Conservation (phyloP, 257 asterid genomes). For the Leonotis leonurus region DNA sequence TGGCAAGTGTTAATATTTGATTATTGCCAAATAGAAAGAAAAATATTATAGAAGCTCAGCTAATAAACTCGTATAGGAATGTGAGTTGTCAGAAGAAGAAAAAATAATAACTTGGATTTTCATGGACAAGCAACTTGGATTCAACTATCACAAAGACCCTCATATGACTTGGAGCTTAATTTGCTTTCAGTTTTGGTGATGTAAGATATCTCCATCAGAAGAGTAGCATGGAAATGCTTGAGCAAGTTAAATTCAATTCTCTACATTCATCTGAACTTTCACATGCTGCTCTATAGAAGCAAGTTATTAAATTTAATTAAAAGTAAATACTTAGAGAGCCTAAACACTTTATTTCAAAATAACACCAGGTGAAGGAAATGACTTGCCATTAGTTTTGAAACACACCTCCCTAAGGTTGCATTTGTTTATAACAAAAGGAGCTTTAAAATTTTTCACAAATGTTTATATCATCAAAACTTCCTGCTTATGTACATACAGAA, state of each 20-base stretch:
- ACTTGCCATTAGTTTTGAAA: background rate
- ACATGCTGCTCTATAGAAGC: background rate
- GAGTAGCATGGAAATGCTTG: background rate
- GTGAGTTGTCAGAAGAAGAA: background rate
- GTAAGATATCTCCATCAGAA: background rate
- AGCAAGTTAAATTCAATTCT: background rate
- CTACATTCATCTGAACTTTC: background rate
- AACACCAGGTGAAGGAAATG: background rate
- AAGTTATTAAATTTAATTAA: background rate
- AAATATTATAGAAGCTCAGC: background rate
- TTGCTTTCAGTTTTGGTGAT: too few species aligned
- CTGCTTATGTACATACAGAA: background rate
- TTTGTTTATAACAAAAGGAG: background rate
- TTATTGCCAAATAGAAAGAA: background rate
- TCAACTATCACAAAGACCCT: too few species aligned
- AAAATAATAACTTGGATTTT: background rate
- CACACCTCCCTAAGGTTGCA: background rate
- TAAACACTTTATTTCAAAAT: background rate
- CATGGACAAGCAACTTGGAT: too few species aligned
- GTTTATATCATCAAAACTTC: background rate
- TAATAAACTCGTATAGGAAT: background rate
- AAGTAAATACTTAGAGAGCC: background rate
- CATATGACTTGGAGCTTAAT: too few species aligned
- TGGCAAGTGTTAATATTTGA: too few species aligned
- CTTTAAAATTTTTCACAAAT: background rate